Evolutionary conservation across 495 filamentous ascomycete genomes (phyloP).

Genomic region (Letharia columbiana): DNA sequence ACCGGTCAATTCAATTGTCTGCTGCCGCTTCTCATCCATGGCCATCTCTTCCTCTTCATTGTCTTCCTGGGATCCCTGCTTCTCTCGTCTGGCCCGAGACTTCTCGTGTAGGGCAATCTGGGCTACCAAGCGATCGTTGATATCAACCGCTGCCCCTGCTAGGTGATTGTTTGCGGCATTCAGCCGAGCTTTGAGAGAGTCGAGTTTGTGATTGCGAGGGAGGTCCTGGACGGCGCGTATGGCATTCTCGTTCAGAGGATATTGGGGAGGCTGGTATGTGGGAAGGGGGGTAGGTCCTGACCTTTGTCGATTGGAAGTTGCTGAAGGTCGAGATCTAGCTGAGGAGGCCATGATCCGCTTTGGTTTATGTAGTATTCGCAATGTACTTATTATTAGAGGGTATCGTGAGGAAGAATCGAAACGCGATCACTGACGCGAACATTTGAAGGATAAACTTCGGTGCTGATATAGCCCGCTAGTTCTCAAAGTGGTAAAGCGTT

Average conservation of each 20-base stretch:
- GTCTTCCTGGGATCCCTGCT: constrained; percentile 17
- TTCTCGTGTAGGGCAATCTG: constrained; percentile 25
- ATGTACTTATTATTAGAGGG: no score
- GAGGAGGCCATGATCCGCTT: constrained; percentile 9
- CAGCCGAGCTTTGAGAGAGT: constrained; percentile 32
- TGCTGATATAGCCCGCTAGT: no score
- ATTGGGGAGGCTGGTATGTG: constrained; percentile 49
- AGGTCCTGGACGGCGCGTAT: constrained; percentile 33
- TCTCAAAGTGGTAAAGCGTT: no score
- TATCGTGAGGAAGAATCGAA: background rate
- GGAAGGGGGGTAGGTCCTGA: constrained; percentile 36
- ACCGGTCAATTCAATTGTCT: constrained; percentile 31
- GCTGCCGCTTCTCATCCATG: constrained; percentile 26
- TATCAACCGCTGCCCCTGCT: constrained; percentile 37
- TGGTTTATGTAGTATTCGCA: background rate
- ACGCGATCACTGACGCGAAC: background rate
- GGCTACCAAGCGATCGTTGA: constrained; percentile 39
- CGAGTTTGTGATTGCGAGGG: constrained; percentile 28
- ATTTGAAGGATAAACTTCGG: no score
- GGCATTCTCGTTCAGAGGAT: constrained; percentile 36
- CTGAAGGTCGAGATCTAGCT: constrained; percentile 17
- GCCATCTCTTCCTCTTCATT: constrained; percentile 14
- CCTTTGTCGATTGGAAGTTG: constrained; percentile 9
- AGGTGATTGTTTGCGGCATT: constrained; percentile 34
- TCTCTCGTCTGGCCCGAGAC: constrained; percentile 14